Conservation (phyloP, 345 rosid genomes). For the Noccaea caerulescens region DNA sequence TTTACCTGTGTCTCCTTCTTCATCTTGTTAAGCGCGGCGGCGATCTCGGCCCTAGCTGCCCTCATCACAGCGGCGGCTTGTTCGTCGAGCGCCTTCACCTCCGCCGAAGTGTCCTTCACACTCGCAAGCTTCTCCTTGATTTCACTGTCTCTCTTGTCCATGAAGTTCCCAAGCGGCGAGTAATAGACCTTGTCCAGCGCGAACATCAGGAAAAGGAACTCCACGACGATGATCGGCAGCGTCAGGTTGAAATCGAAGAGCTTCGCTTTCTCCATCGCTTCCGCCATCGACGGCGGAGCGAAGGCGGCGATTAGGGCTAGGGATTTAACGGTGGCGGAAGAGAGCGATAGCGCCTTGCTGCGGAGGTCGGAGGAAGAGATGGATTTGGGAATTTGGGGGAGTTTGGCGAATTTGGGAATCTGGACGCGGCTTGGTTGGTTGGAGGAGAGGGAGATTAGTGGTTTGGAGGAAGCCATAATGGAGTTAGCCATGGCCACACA, state of each 20-base stretch:
- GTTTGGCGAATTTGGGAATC: conserved; percentile 42
- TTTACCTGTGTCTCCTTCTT: conserved; percentile 74
- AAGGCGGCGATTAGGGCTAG: conserved; percentile 63
- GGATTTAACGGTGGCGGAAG: conserved; percentile 59
- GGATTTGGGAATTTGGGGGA: conserved; percentile 45
- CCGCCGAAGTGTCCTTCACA: conserved; percentile 78
- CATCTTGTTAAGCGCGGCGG: conserved; percentile 87
- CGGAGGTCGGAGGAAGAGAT: conserved; percentile 44
- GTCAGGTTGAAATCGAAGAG: conserved; percentile 96
- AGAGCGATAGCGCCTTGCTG: conserved; percentile 45
- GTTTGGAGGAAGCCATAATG: conserved; percentile 76
- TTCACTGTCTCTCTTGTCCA: conserved; percentile 77
- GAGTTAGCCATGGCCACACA: conserved; percentile 65
- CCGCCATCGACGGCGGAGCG: conserved; percentile 83
- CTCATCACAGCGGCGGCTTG: conserved; percentile 77
- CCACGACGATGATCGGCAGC: conserved; percentile 80
- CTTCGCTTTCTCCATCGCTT: conserved; percentile 76
- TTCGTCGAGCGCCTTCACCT: conserved; percentile 88
- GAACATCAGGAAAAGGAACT: conserved; percentile 84
- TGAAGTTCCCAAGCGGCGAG: conserved; percentile 85
- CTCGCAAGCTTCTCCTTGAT: conserved; percentile 79
- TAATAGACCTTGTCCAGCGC: conserved; percentile 82
- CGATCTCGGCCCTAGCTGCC: conserved; percentile 89
- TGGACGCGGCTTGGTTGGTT: conserved; percentile 48
- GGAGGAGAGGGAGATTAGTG: conserved; percentile 47